Percentiles rank a stretch among this genome's conserved stretches.
These are phyloP conservation scores for Chalciporus chontae DNA, from an alignment of 768 basidiomycete genomes.

Conservation along the genomic window DNA sequence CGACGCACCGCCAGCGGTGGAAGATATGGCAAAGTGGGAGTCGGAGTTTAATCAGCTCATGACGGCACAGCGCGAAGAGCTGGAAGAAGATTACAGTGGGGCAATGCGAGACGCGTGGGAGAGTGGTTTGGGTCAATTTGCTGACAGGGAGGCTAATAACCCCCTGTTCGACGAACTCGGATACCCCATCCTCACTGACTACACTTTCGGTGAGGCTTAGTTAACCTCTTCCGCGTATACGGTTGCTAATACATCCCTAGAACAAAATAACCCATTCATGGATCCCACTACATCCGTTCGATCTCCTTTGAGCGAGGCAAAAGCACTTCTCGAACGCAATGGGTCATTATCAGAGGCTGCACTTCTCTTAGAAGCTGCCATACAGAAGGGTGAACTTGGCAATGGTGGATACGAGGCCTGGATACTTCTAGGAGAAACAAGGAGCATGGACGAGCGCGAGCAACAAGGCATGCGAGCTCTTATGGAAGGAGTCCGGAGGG, in stretches of 20 bases:
- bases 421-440: conserved; percentile 86
- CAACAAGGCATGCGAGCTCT: conserved; percentile 79
- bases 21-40: conserved; percentile 79
- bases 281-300: conserved; percentile 45
- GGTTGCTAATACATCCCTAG: conserved; percentile 36
- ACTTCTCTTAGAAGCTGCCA: conserved; percentile 85
- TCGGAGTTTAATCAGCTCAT: conserved; percentile 79
- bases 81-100: conserved; percentile 59
- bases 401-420: conserved; percentile 86
- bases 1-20: conserved; percentile 50
- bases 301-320: conserved; percentile 66
- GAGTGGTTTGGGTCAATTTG: conserved; percentile 44
- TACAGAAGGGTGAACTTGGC: conserved; percentile 76
- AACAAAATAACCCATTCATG: conserved; percentile 68
- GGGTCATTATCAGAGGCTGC: conserved; percentile 87
- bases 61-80: conserved; percentile 61
- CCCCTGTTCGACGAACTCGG: conserved; percentile 68
- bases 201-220: conserved; percentile 66
- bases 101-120: conserved; percentile 67
- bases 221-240: not conserved
- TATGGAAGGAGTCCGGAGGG: conserved; percentile 63
- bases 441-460: conserved; percentile 88
- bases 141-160: conserved; percentile 28
- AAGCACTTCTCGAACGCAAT: conserved; percentile 70
- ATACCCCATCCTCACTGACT: conserved; percentile 66